These are phyloP conservation scores for Astrothelium subdiscretum DNA, from an alignment of 495 filamentous ascomycete species.

Conservation along the genomic window DNA sequence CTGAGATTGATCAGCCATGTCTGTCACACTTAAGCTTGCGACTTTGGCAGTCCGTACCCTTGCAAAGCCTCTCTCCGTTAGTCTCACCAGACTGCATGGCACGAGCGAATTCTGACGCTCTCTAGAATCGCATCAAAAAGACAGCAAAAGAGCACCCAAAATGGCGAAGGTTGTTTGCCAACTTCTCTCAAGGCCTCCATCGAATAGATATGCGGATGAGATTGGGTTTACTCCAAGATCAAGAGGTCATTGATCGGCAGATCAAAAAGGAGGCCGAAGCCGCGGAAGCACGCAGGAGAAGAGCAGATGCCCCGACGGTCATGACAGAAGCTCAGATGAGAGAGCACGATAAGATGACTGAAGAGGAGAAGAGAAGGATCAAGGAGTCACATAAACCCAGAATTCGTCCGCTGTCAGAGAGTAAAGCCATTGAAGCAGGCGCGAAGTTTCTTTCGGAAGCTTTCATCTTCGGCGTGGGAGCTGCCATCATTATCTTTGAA, in stretches of 20 bases:
- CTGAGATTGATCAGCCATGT: slow-evolving; percentile 30
- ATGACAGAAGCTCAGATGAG: slow-evolving; percentile 64
- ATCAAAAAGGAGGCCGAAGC: slow-evolving; percentile 37
- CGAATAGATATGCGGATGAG: slow-evolving; percentile 87
- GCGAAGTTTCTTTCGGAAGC: slow-evolving; percentile 88
- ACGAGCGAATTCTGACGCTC: slow-evolving; percentile 3
- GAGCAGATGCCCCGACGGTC: slow-evolving; percentile 62
- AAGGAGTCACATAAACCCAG: slow-evolving; percentile 30
- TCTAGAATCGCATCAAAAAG: slow-evolving; percentile 80
- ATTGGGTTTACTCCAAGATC: slow-evolving; percentile 73
- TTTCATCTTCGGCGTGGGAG: slow-evolving; percentile 78
- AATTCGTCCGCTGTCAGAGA: slow-evolving; percentile 73
- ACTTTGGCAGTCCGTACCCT: slow-evolving; percentile 57
- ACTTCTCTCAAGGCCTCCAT: slow-evolving; percentile 77
- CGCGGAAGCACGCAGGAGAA: slow-evolving; percentile 39
- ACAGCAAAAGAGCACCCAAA: slow-evolving; percentile 90
- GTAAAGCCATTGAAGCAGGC: slow-evolving; percentile 89
- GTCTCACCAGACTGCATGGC: slow-evolving; percentile 17
- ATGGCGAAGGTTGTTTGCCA: slow-evolving; percentile 64
- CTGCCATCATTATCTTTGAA: slow-evolving; percentile 70
- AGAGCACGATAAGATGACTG: slow-evolving; percentile 30
- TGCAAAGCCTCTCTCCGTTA: slow-evolving; percentile 62
- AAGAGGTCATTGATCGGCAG: slow-evolving; percentile 44
- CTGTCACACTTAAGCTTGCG: slow-evolving; percentile 57
- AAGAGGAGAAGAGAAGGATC: slow-evolving; percentile 39